These are phyloP conservation scores for Fonsecaea pugnacius DNA, from an alignment of 2,329 filamentous ascomycete species.

Conservation along the genomic window DNA sequence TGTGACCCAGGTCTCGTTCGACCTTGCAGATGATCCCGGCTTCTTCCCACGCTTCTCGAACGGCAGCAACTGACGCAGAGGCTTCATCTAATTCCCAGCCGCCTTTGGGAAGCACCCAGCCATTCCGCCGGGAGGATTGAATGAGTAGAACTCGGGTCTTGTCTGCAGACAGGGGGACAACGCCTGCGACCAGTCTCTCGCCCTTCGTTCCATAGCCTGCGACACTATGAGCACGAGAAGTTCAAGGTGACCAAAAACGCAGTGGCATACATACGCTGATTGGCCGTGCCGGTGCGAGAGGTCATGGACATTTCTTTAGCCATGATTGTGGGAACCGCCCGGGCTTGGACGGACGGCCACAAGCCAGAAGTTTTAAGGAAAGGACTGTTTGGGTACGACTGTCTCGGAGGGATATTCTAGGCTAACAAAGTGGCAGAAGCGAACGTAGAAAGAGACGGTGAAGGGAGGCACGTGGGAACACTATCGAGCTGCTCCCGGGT, in stretches of 20 bases:
- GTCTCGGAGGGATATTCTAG: slow-evolving; percentile 3
- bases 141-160: slow-evolving; percentile 89
- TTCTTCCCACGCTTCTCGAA: slow-evolving; percentile 96
- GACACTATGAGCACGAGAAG: slow-evolving; percentile 20
- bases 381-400: slow-evolving; percentile 11
- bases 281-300: slow-evolving; percentile 53
- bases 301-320: slow-evolving; percentile 45
- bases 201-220: slow-evolving; percentile 88
- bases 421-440: slow-evolving; percentile 15
- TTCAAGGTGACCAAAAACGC: background rate
- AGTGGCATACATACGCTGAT: slow-evolving; percentile 52
- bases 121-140: slow-evolving; percentile 85
- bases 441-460: slow-evolving; percentile 30
- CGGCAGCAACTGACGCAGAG: slow-evolving; percentile 80
- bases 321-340: slow-evolving; percentile 21
- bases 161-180: slow-evolving; percentile 86
- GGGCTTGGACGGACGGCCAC: slow-evolving; percentile 10
- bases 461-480: slow-evolving; percentile 29
- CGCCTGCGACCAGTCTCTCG: slow-evolving; percentile 91
- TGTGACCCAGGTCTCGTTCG: slow-evolving; percentile 81
- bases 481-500: slow-evolving; percentile 33
- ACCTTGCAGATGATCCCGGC: slow-evolving; percentile 87
- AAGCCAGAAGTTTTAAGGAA: slow-evolving; percentile 10
- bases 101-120: slow-evolving; percentile 96
- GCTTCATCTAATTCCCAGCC: slow-evolving; percentile 96